Percentiles rank a stretch among this genome's conserved stretches.
phyloP scores from a whole-genome alignment of 176 grass and related monocot genomes.

The Themeda triandra region DNA sequence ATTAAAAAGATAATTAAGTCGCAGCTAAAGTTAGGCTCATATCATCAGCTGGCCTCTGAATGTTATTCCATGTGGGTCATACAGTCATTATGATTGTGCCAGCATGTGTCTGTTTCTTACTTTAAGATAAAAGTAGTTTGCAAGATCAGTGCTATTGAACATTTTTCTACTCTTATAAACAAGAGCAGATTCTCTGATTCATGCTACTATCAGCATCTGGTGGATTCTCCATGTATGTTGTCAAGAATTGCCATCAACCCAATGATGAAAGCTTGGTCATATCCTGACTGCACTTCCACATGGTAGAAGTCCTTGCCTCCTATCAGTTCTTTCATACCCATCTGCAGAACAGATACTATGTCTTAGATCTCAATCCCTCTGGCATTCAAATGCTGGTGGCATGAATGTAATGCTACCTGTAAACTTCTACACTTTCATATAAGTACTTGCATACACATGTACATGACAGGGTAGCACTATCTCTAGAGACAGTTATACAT shows the following conservation, averaged over 20 bases:
- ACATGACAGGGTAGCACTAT: slow-evolving; percentile 8
- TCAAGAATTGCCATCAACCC: slow-evolving; percentile 85
- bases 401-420: slow-evolving; percentile 1
- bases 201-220: slow-evolving; percentile 56
- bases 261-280: slow-evolving; percentile 84
- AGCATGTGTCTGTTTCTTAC: slow-evolving; percentile 6
- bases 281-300: slow-evolving; percentile 65
- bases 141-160: slow-evolving; percentile 12
- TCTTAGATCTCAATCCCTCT: slow-evolving; percentile 25
- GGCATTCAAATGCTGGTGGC: slow-evolving; percentile 2
- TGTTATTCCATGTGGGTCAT: slow-evolving; percentile 24
- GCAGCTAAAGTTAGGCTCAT: slow-evolving; percentile 12
- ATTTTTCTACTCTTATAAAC: background rate
- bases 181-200: slow-evolving; percentile 2
- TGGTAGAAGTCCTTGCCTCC: slow-evolving; percentile 80
- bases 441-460: background rate
- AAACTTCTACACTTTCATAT: background rate
- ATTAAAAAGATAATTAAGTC: slow-evolving; percentile 8
- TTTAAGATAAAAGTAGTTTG: slow-evolving; percentile 12
- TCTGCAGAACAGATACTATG: slow-evolving; percentile 38
- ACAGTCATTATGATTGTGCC: background rate
- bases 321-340: slow-evolving; percentile 48
- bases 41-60: slow-evolving; percentile 27
- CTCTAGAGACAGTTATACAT: background rate
- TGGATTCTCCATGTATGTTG: slow-evolving; percentile 89